Conservation (phyloP, 2,329 filamentous ascomycete genomes). For the Calonectria crousiana region DNA sequence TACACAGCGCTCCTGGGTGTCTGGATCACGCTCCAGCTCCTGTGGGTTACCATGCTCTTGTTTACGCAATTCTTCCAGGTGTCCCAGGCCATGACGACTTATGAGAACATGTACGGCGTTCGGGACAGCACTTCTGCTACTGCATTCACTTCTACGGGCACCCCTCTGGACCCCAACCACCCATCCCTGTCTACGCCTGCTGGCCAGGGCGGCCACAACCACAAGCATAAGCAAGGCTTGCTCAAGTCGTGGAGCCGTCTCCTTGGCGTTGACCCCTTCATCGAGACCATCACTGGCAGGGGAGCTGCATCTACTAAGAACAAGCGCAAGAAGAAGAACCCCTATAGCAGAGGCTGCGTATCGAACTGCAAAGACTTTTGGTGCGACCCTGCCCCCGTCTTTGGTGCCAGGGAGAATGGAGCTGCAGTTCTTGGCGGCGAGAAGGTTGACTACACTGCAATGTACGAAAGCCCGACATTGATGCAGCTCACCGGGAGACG, state of each 20-base stretch:
- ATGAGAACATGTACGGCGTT: slow-evolving; percentile 93
- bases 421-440: slow-evolving; percentile 82
- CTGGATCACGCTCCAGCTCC: slow-evolving; percentile 87
- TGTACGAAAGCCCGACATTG: slow-evolving; percentile 86
- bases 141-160: slow-evolving; percentile 82
- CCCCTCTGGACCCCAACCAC: slow-evolving; percentile 76
- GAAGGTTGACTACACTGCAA: slow-evolving; percentile 84
- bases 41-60: slow-evolving; percentile 97
- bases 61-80: slow-evolving; percentile 95
- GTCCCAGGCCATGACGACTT: slow-evolving; percentile 92
- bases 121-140: slow-evolving; percentile 72
- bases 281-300: slow-evolving; percentile 89
- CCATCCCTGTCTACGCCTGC: slow-evolving; percentile 69
- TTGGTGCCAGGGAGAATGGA: slow-evolving; percentile 80
- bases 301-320: slow-evolving; percentile 72
- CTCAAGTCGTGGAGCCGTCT: slow-evolving; percentile 85
- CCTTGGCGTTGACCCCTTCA: slow-evolving; percentile 91
- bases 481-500: slow-evolving; percentile 69
- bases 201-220: slow-evolving; percentile 58
- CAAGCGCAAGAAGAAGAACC: slow-evolving; percentile 76
- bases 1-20: slow-evolving; percentile 84
- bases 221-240: slow-evolving; percentile 73
- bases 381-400: slow-evolving; percentile 88
- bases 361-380: slow-evolving; percentile 97
- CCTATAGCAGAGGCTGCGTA: slow-evolving; percentile 85